Evolutionary conservation across 768 basidiomycete genomes (phyloP), one percentile per base, ranked within the genome.

Genomic region (Gyrodon lividus): DNA sequence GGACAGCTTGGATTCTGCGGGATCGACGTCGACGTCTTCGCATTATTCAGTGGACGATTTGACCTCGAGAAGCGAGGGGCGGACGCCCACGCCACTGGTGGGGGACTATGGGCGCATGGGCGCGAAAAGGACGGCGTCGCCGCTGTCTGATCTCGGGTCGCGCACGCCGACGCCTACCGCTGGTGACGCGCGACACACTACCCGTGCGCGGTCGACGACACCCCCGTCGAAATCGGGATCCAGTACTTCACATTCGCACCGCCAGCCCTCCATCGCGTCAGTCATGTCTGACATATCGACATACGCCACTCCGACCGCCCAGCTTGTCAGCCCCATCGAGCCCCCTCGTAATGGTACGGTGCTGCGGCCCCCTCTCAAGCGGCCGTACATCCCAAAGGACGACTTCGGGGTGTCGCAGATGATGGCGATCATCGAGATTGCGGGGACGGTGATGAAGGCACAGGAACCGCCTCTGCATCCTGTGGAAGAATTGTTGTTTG

Each of bases 321-420:
- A 73, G 43, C 58, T 66, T 10, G 26, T 55, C 37, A 70, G 62
- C 37, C 67, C 69, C 12, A 48, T 42, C 2, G 65, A 56, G 3
- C 13, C 4, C 6, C 14, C 7, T 5, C 43, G 39, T 46, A 55
- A 14, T 23, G 56, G 59, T 49, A 40, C 14, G 56, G 22, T 63
- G 57, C 47, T 60, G 33, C 77, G 72, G 50, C 64, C 72, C 2
- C 70, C 71, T 37, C 7, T 31, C 40, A 81, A 74, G 55, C 78
- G 70, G 40, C 74, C 77, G 30, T 65, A 80, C 38, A 68, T 87
- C 43, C 81, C 81, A n/a, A 79, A 77, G 54, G 84, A 95, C 62
- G 92, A 95, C 66, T 95, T 95, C 70, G 94, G 94, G 2, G 73
- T 96, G 22, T 71, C 81, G 7, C 78, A 84, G 46, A 93, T 97